phyloP scores from a whole-genome alignment of 208 protist genomes.

The Wallacemonas rigidus region DNA sequence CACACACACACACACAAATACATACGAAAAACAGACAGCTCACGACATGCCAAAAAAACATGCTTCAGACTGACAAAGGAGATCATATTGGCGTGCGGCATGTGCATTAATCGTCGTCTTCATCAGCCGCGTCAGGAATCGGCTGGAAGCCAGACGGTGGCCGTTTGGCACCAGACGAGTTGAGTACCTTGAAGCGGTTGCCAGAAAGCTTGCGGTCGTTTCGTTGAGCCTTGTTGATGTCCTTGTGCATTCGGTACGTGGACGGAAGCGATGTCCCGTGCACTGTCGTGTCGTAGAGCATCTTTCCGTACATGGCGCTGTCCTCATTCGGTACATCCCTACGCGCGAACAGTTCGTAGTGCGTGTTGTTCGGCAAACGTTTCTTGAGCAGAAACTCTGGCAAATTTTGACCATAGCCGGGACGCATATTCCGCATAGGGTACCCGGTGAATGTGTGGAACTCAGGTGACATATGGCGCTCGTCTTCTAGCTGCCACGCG shows the following conservation, averaged over 20 bases:
- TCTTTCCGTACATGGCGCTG: conserved; percentile 92
- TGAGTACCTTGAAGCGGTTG: conserved; percentile 85
- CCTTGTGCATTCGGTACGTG: conserved; percentile 91
- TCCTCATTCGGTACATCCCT: conserved; percentile 88
- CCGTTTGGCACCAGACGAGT: conserved; percentile 75
- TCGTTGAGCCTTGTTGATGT: conserved; percentile 90
- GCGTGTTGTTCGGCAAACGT: conserved; percentile 88
- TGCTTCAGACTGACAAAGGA: no score
- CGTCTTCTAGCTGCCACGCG: conserved; percentile 90
- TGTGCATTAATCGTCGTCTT: conserved; percentile 63
- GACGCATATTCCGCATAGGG: conserved; percentile 84
- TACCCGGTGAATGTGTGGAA: conserved; percentile 91
- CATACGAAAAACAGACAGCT: not conserved
- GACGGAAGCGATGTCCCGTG: conserved; percentile 86
- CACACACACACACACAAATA: not conserved
- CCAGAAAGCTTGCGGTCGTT: conserved; percentile 90
- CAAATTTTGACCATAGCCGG: conserved; percentile 84
- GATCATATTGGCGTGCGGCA: not conserved
- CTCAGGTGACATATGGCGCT: conserved; percentile 89
- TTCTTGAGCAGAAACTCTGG: conserved; percentile 91
- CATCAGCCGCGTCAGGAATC: conserved; percentile 72
- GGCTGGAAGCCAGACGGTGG: conserved; percentile 83
- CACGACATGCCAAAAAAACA: not conserved
- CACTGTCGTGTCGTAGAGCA: conserved; percentile 86
- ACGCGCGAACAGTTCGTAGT: conserved; percentile 89